Evolutionary conservation across 345 rosid species (phyloP), one percentile per base, ranked within the genome.

Genomic region (Pugionium cornutum): DNA sequence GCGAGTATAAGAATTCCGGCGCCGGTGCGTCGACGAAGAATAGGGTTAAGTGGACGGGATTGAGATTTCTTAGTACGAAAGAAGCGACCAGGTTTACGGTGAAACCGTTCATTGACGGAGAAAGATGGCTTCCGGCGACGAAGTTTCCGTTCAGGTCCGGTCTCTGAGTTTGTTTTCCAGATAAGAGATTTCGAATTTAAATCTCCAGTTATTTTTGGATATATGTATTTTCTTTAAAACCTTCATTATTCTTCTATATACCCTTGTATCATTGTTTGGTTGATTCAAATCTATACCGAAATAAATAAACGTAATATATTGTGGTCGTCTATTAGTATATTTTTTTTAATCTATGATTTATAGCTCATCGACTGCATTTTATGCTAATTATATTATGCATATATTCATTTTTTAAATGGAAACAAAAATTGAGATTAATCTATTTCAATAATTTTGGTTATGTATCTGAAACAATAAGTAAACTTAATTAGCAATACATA

Each of bases 21-120:
- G 51, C 83, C 0, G 91, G 91, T 39, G 53, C 89, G 2, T 60
- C 74, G 39, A 85, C 83, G 1, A 85, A 72, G 62, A 59, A 78
- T 33, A 77, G 91, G 26, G 91, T 88, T 52, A 85, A 82, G 54
- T 88, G 91, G 95, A 85, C 78, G 82, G 91, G 91, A 0, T 60
- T 88, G 70, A 83, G 72, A 69, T 62, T 28, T 41, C 75, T 82
- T 31, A 62, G 66, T 56, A 51, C 7, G 1, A 83, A 78, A 40
- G 72, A 72, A 56, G 91, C 86, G 4, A 50, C 41, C 9, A 68
- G 69, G 74, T 88, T 83, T 70, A 80, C 86, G 3, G 89, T 79
- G 52, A 80, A 74, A 71, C 72, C 78, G 6, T 86, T 88, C 55
- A 55, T 84, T 25, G 67, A 70, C 39, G 89, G 89, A 4, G 72